Evolutionary conservation across 2,329 filamentous ascomycete genomes (phyloP).

Genomic region (Chaetomiaceae sp.): DNA sequence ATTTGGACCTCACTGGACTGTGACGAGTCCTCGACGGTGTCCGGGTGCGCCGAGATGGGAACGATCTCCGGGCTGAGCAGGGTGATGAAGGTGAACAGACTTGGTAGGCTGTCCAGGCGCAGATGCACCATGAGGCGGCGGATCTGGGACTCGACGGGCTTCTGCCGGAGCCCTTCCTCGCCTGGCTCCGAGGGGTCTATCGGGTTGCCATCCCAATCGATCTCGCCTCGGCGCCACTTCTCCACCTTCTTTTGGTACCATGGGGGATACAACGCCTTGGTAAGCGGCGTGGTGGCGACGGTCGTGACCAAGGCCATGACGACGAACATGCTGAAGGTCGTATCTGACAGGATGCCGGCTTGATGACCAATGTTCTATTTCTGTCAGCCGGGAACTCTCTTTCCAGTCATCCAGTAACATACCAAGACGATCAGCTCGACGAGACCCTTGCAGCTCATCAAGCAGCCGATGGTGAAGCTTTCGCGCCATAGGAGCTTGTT

Average conservation of each 20-base stretch:
- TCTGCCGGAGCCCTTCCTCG: constrained; percentile 27
- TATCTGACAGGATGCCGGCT: constrained; percentile 71
- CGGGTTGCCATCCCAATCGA: constrained; percentile 67
- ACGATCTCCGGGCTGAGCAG: constrained; percentile 53
- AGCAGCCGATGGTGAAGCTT: constrained; percentile 75
- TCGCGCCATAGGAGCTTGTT: constrained; percentile 86
- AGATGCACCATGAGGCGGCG: constrained; percentile 73
- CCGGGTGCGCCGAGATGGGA: constrained; percentile 13
- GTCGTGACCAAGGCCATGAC: constrained; percentile 89
- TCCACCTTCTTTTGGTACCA: constrained; percentile 51
- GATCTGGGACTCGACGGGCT: constrained; percentile 39
- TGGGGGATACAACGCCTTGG: constrained; percentile 66
- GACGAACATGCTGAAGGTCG: constrained; percentile 90
- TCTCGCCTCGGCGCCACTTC: constrained; percentile 70
- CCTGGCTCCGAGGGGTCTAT: constrained; percentile 31
- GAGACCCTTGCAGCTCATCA: constrained; percentile 97
- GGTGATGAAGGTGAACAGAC: constrained; percentile 75
- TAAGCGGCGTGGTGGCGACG: constrained; percentile 75
- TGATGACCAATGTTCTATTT: constrained; percentile 67
- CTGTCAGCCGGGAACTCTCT: constrained; percentile 8
- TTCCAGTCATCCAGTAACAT: constrained; percentile 30
- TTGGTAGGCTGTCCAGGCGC: constrained; percentile 77
- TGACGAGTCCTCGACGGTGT: constrained; percentile 24
- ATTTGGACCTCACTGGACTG: constrained; percentile 15
- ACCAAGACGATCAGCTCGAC: constrained; percentile 93